Evolutionary conservation across 306 rosid species (phyloP).

Genomic region (Lagenaria siceraria): DNA sequence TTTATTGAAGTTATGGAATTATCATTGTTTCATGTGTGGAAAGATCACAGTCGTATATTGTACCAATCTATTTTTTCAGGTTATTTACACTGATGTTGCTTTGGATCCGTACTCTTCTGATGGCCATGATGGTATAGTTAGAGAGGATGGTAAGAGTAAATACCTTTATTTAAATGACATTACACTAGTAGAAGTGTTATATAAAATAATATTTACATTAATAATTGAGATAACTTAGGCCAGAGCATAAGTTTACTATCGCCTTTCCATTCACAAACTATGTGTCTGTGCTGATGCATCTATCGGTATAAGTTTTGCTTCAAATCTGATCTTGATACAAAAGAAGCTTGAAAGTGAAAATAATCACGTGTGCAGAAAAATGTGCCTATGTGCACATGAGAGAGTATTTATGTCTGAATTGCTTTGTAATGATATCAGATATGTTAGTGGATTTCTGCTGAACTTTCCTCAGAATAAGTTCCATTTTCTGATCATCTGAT

Average conservation of each 20-base stretch:
- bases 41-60: neutral
- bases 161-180: neutral
- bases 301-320: neutral
- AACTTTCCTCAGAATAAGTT: neutral
- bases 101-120: constrained; percentile 94
- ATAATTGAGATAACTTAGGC: neutral
- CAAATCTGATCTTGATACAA: neutral
- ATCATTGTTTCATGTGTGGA: constrained; percentile 1
- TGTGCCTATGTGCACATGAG: neutral
- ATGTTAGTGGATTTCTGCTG: neutral
- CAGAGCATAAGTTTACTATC: neutral
- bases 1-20: neutral
- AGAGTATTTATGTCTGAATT: neutral
- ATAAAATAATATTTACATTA: neutral
- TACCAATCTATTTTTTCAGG: constrained; percentile 26
- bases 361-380: neutral
- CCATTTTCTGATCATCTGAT: neutral
- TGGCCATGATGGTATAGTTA: constrained; percentile 93
- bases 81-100: constrained; percentile 92
- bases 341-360: neutral
- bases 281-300: neutral
- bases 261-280: neutral
- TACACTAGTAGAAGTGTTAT: neutral
- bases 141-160: constrained; percentile 73
- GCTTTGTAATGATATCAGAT: neutral